Percentiles rank a stretch among this genome's conserved stretches.
These are phyloP conservation scores for Vitis amurensis DNA, from an alignment of 164 flowering plant species.

Conservation along the genomic window DNA sequence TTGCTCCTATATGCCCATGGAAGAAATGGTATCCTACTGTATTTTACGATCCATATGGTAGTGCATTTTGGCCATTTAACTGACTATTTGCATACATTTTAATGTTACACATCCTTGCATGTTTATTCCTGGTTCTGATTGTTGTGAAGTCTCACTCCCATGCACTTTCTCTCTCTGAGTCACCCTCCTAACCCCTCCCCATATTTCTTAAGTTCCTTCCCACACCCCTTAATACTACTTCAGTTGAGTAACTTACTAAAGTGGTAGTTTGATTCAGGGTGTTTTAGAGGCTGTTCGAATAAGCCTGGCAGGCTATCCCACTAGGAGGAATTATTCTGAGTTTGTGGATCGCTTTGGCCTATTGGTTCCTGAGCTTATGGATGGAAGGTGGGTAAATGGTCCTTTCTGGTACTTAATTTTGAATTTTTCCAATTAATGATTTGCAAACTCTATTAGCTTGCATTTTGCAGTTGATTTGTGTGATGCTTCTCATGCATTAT, in stretches of 20 bases:
- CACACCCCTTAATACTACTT: not conserved
- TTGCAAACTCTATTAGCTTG: not conserved
- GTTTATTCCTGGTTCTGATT: too few relatives aligned
- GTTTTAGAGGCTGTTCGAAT: constrained; percentile 99
- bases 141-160: too few relatives aligned
- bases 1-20: too few relatives aligned
- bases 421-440: not conserved
- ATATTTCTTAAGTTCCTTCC: not conserved
- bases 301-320: constrained; percentile 98
- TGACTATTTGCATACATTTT: too few relatives aligned
- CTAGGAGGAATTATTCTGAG: constrained; percentile 85
- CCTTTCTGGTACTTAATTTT: not conserved
- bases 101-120: too few relatives aligned
- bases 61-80: too few relatives aligned
- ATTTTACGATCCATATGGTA: too few relatives aligned
- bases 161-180: too few relatives aligned
- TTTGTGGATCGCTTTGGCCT: constrained; percentile 95
- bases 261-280: constrained; percentile 51
- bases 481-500: not conserved
- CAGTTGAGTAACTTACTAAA: too few relatives aligned
- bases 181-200: not conserved
- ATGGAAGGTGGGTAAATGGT: constrained; percentile 56
- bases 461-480: not conserved
- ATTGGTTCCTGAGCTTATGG: constrained; percentile 64
- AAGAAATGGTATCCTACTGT: too few relatives aligned